Evolutionary conservation across 768 basidiomycete genomes (phyloP).

Genomic region (Nevesoporus exiguus): DNA sequence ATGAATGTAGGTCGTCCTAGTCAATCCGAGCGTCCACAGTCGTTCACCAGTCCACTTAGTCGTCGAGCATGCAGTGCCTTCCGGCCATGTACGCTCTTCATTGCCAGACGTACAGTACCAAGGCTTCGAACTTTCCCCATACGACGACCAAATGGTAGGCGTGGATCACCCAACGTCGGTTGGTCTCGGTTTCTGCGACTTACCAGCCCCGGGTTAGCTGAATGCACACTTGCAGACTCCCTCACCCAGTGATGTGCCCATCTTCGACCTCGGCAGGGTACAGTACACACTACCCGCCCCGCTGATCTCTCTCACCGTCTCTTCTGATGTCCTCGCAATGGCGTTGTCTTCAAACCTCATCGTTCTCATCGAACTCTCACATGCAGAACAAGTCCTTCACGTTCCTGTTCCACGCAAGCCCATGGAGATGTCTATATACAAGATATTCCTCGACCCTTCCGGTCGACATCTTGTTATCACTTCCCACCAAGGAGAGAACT

Average conservation of each 20-base stretch:
- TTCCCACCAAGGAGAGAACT: constrained; percentile 86
- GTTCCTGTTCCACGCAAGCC: constrained; percentile 73
- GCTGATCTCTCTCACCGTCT: constrained; percentile 78
- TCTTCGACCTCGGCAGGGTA: constrained; percentile 84
- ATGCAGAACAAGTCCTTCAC: constrained; percentile 81
- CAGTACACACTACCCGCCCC: constrained; percentile 86
- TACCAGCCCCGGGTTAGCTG: constrained; percentile 26
- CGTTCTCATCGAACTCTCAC: constrained; percentile 86
- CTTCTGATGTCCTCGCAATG: constrained; percentile 86
- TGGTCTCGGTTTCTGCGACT: neutral
- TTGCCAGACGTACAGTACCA: constrained; percentile 72
- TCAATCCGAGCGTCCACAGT: neutral
- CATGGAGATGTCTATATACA: constrained; percentile 72
- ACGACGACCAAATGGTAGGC: constrained; percentile 47
- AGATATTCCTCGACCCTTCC: constrained; percentile 89
- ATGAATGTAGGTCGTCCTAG: constrained; percentile 51
- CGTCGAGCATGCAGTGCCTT: constrained; percentile 77
- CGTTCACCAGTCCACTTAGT: constrained; percentile 43
- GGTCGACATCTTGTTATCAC: constrained; percentile 88
- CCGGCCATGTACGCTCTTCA: constrained; percentile 36
- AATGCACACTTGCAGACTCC: constrained; percentile 24
- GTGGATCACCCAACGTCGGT: constrained; percentile 34
- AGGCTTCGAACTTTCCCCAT: constrained; percentile 80
- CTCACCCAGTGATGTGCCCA: constrained; percentile 43
- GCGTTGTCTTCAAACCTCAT: constrained; percentile 72